Evolutionary conservation across 768 basidiomycete genomes (phyloP).

Genomic region (Imleria badia): DNA sequence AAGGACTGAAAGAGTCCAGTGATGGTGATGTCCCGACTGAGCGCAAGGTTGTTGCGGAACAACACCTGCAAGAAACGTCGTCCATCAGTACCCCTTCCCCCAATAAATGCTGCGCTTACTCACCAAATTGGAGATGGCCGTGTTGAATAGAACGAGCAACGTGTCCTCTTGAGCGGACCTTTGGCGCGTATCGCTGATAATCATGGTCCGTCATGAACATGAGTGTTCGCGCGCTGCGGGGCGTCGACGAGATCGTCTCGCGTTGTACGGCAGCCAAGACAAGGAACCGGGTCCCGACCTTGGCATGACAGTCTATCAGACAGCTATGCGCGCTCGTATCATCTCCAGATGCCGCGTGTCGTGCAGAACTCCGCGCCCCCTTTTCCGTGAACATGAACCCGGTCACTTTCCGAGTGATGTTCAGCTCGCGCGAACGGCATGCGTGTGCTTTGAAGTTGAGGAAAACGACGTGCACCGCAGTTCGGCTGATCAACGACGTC

Average conservation of each 20-base stretch:
- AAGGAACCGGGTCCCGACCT: constrained; percentile 62
- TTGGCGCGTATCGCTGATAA: constrained; percentile 38
- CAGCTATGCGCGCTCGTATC: constrained; percentile 45
- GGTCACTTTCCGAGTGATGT: constrained; percentile 55
- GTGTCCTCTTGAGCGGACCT: constrained; percentile 63
- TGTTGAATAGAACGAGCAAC: constrained; percentile 61
- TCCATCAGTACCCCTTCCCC: background rate
- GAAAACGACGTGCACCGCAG: constrained; percentile 42
- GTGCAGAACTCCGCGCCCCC: constrained; percentile 22
- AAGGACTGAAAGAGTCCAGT: constrained; percentile 62
- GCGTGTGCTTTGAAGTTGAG: constrained; percentile 34
- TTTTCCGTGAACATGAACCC: constrained; percentile 56
- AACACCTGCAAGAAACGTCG: constrained; percentile 41
- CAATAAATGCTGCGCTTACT: constrained; percentile 41
- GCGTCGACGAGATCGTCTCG: constrained; percentile 38
- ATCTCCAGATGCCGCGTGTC: background rate
- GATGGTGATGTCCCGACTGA: constrained; percentile 60
- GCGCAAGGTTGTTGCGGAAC: constrained; percentile 65
- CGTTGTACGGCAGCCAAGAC: constrained; percentile 53
- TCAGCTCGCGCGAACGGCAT: constrained; percentile 44
- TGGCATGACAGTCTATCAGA: constrained; percentile 52
- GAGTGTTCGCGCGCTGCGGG: constrained; percentile 36
- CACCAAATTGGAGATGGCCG: constrained; percentile 64
- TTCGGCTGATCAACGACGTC: constrained; percentile 47
- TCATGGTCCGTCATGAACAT: constrained; percentile 44